phyloP scores from a whole-genome alignment of 2,329 filamentous ascomycete species.

The Pezicula radicicola region DNA sequence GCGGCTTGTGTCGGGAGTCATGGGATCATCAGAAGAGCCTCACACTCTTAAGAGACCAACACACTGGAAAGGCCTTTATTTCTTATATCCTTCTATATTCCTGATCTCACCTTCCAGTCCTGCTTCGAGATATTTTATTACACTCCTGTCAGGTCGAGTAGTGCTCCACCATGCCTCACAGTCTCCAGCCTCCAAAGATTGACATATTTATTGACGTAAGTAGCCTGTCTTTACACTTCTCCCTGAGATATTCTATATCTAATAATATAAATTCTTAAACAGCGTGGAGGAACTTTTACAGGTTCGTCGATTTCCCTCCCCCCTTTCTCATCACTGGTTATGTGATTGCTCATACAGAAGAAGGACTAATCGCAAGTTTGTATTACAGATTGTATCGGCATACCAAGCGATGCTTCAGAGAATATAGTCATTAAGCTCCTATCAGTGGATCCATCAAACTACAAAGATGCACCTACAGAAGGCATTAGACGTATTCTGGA shows the following conservation, averaged over 20 bases:
- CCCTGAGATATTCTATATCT: neutral
- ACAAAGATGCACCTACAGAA: slow-evolving; percentile 64
- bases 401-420: slow-evolving; percentile 50
- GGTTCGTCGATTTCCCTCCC: neutral
- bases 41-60: too few species aligned
- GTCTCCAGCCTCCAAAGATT: neutral
- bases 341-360: too few species aligned
- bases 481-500: slow-evolving; percentile 59
- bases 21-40: too few species aligned
- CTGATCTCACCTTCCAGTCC: too few species aligned
- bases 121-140: too few species aligned
- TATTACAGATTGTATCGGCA: neutral
- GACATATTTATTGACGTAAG: slow-evolving; percentile 3
- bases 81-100: too few species aligned
- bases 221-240: neutral
- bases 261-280: too few species aligned
- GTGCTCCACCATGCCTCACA: neutral
- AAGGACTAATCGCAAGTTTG: too few species aligned
- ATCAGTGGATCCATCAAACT: slow-evolving; percentile 68
- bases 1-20: too few species aligned
- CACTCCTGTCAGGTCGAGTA: too few species aligned
- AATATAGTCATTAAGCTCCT: slow-evolving; percentile 71
- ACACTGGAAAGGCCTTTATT: too few species aligned
- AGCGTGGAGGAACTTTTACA: slow-evolving; percentile 1
- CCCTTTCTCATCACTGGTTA: too few species aligned